These are phyloP conservation scores for Fusarium floridanum DNA, from an alignment of 2,329 filamentous ascomycete species.

Conservation along the genomic window DNA sequence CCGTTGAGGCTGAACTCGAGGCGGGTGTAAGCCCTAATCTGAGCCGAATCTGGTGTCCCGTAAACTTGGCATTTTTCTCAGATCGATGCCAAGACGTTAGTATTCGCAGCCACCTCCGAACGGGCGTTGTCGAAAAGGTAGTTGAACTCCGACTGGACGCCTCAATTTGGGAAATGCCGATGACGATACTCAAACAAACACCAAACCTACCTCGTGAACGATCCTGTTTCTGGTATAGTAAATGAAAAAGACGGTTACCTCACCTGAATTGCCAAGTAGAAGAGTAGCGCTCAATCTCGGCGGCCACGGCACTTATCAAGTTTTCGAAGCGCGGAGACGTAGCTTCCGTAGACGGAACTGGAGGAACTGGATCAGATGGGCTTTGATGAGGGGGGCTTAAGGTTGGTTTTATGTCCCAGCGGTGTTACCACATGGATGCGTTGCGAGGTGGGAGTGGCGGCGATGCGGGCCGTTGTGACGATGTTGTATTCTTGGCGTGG, in stretches of 20 bases:
- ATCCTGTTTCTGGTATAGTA: slow-evolving; percentile 57
- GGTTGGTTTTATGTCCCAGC: slow-evolving; percentile 59
- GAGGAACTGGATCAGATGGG: slow-evolving; percentile 65
- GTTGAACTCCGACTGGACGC: neutral
- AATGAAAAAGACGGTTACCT: slow-evolving; percentile 51
- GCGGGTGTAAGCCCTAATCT: slow-evolving; percentile 48
- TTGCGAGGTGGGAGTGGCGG: slow-evolving; percentile 64
- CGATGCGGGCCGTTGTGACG: slow-evolving; percentile 60
- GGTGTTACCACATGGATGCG: slow-evolving; percentile 66
- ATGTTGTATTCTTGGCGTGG: slow-evolving; percentile 58
- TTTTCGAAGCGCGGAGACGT: slow-evolving; percentile 61
- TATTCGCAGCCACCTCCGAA: neutral
- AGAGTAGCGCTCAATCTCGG: slow-evolving; percentile 47
- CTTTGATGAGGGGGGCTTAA: slow-evolving; percentile 60
- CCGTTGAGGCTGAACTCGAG: slow-evolving; percentile 54
- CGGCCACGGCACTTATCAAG: slow-evolving; percentile 45
- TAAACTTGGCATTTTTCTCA: slow-evolving; percentile 52
- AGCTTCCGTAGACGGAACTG: slow-evolving; percentile 64
- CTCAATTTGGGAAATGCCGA: neutral
- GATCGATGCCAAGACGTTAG: slow-evolving; percentile 54
- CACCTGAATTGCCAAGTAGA: slow-evolving; percentile 48
- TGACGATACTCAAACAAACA: slow-evolving; percentile 51
- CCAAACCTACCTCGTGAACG: slow-evolving; percentile 57
- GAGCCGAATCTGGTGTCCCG: slow-evolving; percentile 27
- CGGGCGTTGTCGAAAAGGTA: neutral